These are phyloP conservation scores for Phialemonium atrogriseum DNA, from an alignment of 2,329 filamentous ascomycete species.

Conservation along the genomic window DNA sequence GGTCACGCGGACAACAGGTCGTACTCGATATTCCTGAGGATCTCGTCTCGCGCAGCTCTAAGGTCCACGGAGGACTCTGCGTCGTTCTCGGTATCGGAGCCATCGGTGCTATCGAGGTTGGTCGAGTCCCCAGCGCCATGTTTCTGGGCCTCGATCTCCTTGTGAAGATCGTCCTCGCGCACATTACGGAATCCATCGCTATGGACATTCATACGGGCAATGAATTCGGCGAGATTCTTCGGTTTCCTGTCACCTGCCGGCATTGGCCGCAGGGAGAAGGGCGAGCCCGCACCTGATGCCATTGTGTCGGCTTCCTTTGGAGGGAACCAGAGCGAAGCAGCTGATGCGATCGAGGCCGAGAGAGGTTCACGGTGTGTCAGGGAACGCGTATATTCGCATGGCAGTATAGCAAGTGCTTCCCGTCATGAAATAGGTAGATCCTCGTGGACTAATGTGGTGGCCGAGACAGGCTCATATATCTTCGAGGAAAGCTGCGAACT, in stretches of 20 bases:
- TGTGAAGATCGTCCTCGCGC: constrained; percentile 62
- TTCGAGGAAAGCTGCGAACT: no score
- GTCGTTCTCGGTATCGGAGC: constrained; percentile 34
- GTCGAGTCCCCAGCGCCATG: constrained; percentile 25
- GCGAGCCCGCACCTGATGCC: no score
- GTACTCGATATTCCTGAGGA: constrained; percentile 51
- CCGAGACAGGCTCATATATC: no score
- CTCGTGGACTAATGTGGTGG: no score
- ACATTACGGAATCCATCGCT: constrained; percentile 76
- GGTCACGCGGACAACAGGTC: no score
- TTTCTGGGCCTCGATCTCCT: constrained; percentile 51
- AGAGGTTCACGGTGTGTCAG: no score
- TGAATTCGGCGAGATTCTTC: constrained; percentile 62
- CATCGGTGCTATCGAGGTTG: constrained; percentile 35
- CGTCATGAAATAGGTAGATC: no score
- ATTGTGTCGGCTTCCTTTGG: no score
- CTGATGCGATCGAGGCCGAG: no score
- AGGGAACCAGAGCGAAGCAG: no score
- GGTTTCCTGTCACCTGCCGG: constrained; percentile 48
- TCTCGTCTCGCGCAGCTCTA: constrained; percentile 44
- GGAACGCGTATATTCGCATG: no score
- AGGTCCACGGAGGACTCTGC: constrained; percentile 34
- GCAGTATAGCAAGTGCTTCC: no score
- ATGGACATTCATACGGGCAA: constrained; percentile 69
- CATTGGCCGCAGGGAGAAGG: constrained; percentile 57